These are phyloP conservation scores for Alternaria sp. DNA, from an alignment of 2,329 filamentous ascomycete species.

Conservation along the genomic window DNA sequence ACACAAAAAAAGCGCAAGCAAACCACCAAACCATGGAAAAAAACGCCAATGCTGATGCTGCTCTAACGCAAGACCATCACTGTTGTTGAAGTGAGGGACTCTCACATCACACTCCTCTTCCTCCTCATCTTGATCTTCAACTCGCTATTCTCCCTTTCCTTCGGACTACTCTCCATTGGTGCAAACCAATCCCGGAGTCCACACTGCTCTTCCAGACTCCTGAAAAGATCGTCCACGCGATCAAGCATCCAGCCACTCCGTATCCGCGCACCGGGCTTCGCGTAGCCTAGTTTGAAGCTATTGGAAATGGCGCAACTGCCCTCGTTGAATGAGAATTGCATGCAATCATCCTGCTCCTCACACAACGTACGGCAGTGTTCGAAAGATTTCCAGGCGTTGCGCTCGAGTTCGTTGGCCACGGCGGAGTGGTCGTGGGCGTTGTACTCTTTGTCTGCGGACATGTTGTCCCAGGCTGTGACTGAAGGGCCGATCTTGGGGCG, in stretches of 20 bases:
- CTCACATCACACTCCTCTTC: constrained; percentile 5
- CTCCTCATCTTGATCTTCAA: constrained; percentile 27
- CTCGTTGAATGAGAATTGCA: constrained; percentile 45
- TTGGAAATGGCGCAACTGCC: constrained; percentile 40
- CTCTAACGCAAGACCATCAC: not conserved
- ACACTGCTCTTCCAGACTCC: constrained; percentile 38
- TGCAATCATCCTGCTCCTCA: constrained; percentile 39
- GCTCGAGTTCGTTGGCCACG: constrained; percentile 29
- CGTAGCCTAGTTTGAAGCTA: constrained; percentile 41
- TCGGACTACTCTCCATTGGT: constrained; percentile 25
- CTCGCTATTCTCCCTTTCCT: constrained; percentile 19
- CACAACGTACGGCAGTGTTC: constrained; percentile 44
- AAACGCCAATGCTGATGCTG: constrained; percentile 1
- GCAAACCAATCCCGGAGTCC: constrained; percentile 45
- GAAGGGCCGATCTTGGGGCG: constrained; percentile 35
- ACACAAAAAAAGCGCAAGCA: not conserved
- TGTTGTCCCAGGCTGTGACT: constrained; percentile 44
- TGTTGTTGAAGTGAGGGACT: not conserved
- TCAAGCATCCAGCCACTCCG: constrained; percentile 47
- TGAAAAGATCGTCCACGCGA: constrained; percentile 43
- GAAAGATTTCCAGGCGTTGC: constrained; percentile 45
- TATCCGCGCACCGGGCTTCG: constrained; percentile 34
- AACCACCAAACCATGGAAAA: not conserved
- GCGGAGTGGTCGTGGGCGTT: constrained; percentile 41
- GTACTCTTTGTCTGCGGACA: constrained; percentile 45